A percentile compares a stretch with the other conserved stretches of the same genome.
phyloP scores from a whole-genome alignment of 495 filamentous ascomycete species.

The Penicillium silybi region DNA sequence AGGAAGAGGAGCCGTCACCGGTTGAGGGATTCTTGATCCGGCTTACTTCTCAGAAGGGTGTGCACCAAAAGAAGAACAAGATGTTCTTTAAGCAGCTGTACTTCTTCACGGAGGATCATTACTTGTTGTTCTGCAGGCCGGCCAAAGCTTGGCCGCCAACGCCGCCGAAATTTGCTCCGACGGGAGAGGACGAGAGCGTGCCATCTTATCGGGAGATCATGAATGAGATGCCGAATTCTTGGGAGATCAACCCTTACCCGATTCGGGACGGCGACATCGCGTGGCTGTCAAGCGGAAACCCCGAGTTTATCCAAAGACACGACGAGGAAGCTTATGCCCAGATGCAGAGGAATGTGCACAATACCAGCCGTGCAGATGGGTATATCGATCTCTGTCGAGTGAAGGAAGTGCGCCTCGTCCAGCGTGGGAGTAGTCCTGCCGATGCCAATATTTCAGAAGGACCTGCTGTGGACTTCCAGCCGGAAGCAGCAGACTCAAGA shows the following conservation, averaged over 20 bases:
- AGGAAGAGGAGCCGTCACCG: constrained; percentile 57
- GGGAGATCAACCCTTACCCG: constrained; percentile 62
- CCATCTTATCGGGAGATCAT: constrained; percentile 56
- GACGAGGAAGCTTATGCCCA: constrained; percentile 63
- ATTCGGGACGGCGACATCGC: constrained; percentile 50
- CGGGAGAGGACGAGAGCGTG: constrained; percentile 35
- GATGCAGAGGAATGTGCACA: constrained; percentile 56
- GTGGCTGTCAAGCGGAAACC: constrained; percentile 52
- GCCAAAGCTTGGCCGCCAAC: constrained; percentile 61
- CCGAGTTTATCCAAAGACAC: constrained; percentile 41
- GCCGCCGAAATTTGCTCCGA: constrained; percentile 52
- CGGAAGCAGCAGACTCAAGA: constrained; percentile 40
- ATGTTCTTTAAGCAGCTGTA: constrained; percentile 71
- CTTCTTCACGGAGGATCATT: constrained; percentile 67
- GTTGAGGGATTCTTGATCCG: constrained; percentile 71
- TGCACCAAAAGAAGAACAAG: constrained; percentile 55
- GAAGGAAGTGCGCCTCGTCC: constrained; percentile 51
- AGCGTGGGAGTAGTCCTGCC: constrained; percentile 44
- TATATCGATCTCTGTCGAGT: constrained; percentile 63
- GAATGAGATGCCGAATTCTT: constrained; percentile 57
- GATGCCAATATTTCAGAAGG: constrained; percentile 49
- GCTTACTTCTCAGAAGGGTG: constrained; percentile 62
- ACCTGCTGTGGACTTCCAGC: constrained; percentile 47
- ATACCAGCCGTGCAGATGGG: constrained; percentile 58
- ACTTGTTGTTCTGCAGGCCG: constrained; percentile 62